A percentile compares a stretch with the other conserved stretches of the same genome.
Conservation (phyloP, 1,284 basidiomycete species). For the Ganoderma sp. region DNA sequence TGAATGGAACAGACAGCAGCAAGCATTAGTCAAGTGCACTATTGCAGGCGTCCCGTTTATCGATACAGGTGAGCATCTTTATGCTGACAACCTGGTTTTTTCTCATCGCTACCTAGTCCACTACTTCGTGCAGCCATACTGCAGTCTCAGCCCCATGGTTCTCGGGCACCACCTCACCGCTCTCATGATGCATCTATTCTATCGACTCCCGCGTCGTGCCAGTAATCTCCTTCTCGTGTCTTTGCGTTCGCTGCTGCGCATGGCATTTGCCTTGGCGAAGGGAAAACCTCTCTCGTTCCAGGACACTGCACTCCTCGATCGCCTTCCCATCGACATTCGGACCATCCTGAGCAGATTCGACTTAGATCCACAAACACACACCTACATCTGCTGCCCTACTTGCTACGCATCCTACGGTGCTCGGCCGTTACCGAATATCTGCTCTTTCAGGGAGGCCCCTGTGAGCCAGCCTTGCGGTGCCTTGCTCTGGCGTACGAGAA, state of each 20-base stretch:
- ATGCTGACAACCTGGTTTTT: too few species aligned
- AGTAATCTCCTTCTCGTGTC: constrained; percentile 10
- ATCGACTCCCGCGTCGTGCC: constrained; percentile 16
- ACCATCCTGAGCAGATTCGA: constrained; percentile 21
- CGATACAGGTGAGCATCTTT: too few species aligned
- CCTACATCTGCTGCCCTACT: constrained; percentile 24
- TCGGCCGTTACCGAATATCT: background rate
- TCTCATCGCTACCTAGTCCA: background rate
- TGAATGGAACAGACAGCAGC: too few species aligned
- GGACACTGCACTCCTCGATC: background rate
- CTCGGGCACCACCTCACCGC: constrained; percentile 19
- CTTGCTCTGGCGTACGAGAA: constrained; percentile 10
- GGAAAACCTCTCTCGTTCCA: background rate
- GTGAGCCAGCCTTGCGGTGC: constrained; percentile 16
- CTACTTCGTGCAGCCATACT: constrained; percentile 6
- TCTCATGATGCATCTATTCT: constrained; percentile 16
- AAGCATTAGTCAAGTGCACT: too few species aligned
- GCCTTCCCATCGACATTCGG: constrained; percentile 20
- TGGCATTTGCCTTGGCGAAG: background rate
- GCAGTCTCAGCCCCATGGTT: background rate
- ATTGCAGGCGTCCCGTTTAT: too few species aligned
- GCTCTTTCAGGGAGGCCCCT: constrained; percentile 6
- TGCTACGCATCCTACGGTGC: constrained; percentile 22
- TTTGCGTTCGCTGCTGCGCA: background rate
- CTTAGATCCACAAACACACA: constrained; percentile 17